These are phyloP conservation scores for Drechslera avenae DNA, from an alignment of 2,329 filamentous ascomycete species.

Conservation along the genomic window DNA sequence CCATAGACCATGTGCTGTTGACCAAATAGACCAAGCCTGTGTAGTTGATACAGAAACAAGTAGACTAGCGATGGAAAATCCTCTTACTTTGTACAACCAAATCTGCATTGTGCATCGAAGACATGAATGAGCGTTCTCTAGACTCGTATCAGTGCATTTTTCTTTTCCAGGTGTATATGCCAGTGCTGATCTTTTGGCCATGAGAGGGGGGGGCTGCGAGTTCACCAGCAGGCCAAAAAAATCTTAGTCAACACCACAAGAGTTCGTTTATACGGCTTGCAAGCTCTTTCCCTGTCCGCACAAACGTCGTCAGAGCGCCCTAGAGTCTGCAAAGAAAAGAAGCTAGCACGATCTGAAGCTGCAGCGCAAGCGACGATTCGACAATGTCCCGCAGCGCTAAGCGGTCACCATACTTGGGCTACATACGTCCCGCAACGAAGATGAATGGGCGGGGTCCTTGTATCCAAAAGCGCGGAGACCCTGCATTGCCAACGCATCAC, in stretches of 20 bases:
- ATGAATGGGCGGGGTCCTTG: constrained; percentile 22
- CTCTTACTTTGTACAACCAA: too few relatives aligned
- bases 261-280: background rate
- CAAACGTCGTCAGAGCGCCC: background rate
- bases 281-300: background rate
- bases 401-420: constrained; percentile 25
- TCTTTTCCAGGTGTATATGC: too few relatives aligned
- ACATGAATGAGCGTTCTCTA: too few relatives aligned
- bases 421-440: constrained; percentile 13
- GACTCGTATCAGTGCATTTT: too few relatives aligned
- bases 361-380: constrained; percentile 22
- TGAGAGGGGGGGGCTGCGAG: too few relatives aligned
- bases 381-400: constrained; percentile 24
- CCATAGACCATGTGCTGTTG: background rate
- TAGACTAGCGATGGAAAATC: background rate
- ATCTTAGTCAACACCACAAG: too few relatives aligned
- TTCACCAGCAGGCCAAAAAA: too few relatives aligned
- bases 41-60: background rate
- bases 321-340: background rate
- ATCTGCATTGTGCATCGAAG: too few relatives aligned
- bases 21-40: constrained; percentile 2
- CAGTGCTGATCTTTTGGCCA: too few relatives aligned
- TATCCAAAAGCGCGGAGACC: constrained; percentile 19
- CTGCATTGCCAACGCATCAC: constrained; percentile 46
- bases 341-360: constrained; percentile 10